Base-by-base conservation (phyloP, 73 alveolate species). In the Paramecium primaurelia region DNA sequence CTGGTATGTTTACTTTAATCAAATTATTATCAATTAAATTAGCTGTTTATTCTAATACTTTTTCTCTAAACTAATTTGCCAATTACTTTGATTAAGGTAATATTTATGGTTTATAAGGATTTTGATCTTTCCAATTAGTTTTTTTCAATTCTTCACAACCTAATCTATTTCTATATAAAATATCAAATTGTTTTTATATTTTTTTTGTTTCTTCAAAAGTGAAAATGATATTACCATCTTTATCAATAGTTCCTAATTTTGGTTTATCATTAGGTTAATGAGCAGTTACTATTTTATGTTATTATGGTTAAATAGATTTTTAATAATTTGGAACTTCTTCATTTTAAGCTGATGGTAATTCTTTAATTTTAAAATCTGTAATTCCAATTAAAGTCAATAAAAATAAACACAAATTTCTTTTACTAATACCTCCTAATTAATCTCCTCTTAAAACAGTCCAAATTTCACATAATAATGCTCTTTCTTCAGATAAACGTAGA, bases 381-480 rank as follows among this genome's bases (percentile, higher is more conserved):
- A 89, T 89, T 4, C 94, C 94, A 28, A 89, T 89, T 6, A 89
- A 40, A 12, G 88, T 89, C 34, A 89, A 30, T 9, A 89, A 71
- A 51, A 89, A 89, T 42, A 71, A 36, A 32, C 94, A 89, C 47
- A 89, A 71, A 47, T 89, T 89, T 40, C 94, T 71, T 47, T 89
- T 89, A 14, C 92, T 89, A 0, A 89, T 83, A 10, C 94, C 94
- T n/a, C 94, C 94, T 9, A 89, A 37, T 47, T 89, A 92, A 69
- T 89, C 94, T 89, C 94, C 94, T 71, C 94, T 69, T 12, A 89
- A 71, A 9, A 71, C 75, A 5, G 69, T 71, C 94, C 94, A 89
- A 14, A 89, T 89, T 59, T 89, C 94, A 47, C 88, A 89, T 14
- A 89, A 64, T 42, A 89, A 45, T 71, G 86, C 88, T 89, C 94